These are phyloP conservation scores for Neocallimastix lanati DNA, from an alignment of 192 early-diverging fungal species.

Conservation along the genomic window DNA sequence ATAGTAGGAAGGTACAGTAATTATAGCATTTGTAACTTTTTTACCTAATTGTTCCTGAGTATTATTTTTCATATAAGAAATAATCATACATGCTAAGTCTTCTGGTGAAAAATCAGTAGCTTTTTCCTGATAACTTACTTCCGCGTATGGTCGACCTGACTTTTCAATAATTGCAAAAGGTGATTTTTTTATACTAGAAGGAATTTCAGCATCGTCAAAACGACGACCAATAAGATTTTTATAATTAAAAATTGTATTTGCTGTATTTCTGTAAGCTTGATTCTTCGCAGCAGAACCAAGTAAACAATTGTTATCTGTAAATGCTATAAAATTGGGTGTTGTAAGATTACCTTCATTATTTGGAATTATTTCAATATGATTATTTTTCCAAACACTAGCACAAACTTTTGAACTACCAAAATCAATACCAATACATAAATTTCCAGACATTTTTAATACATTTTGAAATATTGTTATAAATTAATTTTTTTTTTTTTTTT, in stretches of 20 bases:
- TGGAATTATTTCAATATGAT: constrained; percentile 19
- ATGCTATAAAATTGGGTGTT: constrained; percentile 89
- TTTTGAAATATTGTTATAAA: too few species aligned
- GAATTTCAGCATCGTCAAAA: constrained; percentile 78
- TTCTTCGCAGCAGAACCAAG: constrained; percentile 99
- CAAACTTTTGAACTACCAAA: not conserved
- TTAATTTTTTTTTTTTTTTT: too few species aligned
- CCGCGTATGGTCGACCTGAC: constrained; percentile 69
- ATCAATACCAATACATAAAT: too few species aligned
- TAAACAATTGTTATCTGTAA: constrained; percentile 92
- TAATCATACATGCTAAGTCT: constrained; percentile 92
- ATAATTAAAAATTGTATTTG: constrained; percentile 95
- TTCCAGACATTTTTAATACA: too few species aligned
- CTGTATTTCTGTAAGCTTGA: constrained; percentile 93
- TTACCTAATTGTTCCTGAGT: constrained; percentile 76
- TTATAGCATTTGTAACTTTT: constrained; percentile 68
- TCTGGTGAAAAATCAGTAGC: constrained; percentile 87
- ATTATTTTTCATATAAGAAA: constrained; percentile 93
- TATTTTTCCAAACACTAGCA: constrained; percentile 42
- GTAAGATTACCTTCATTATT: constrained; percentile 99
- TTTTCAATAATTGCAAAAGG: constrained; percentile 87
- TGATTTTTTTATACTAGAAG: constrained; percentile 98
- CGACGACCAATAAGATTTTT: constrained; percentile 95
- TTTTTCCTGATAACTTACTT: constrained; percentile 91
- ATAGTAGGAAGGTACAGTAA: constrained; percentile 96